Evolutionary conservation across 192 early-diverging fungal species (phyloP), one percentile per base, ranked within the genome.

Genomic region (Pilaira anomala): DNA sequence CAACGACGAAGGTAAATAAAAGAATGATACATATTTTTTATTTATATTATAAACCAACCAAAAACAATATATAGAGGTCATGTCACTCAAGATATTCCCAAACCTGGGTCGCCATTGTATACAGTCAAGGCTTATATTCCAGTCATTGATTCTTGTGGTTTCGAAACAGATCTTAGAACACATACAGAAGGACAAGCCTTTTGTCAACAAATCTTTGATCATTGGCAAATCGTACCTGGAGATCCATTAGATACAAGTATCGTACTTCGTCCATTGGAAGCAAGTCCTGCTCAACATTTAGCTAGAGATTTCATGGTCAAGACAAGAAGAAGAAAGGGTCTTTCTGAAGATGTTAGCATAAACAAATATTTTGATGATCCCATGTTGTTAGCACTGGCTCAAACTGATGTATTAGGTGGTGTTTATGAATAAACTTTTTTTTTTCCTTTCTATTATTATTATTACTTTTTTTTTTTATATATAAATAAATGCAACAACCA

Each of bases 231-330:
- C 46, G 96, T 99, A 16, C 97, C 97, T 40, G 97, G 97, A 11
- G 94, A 99, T 68, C 97, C 97, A 29, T 77, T 99, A 41, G 95
- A 98, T 73, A 90, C 91, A 63, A 78, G 75, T 4, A 91, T 93
- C 65, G 89, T 92, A 28, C 73, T 99, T 65, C 63, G 87, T 45
- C 95, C 97, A 21, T 72, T 99, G 49, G 97, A 99, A 67, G 89
- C 92, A n/a, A 88, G 87, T 60, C 83, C 87, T 33, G 85, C 84
- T 5, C 88, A 90, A 69, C 91, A 94, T 64, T 74, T 99, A 48
- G 97, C 97, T 7, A 76, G 97, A 58, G 97, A 99, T 69, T 99
- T 98, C 80, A 95, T 99, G 93, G 84, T 98, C 69, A 99, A 99
- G 80, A 99, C 97, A 12, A 73, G 97, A 62, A 87, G 97, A 71